Conservation (phyloP, 2,329 filamentous ascomycete species). For the Cladophialophora yegresii region DNA sequence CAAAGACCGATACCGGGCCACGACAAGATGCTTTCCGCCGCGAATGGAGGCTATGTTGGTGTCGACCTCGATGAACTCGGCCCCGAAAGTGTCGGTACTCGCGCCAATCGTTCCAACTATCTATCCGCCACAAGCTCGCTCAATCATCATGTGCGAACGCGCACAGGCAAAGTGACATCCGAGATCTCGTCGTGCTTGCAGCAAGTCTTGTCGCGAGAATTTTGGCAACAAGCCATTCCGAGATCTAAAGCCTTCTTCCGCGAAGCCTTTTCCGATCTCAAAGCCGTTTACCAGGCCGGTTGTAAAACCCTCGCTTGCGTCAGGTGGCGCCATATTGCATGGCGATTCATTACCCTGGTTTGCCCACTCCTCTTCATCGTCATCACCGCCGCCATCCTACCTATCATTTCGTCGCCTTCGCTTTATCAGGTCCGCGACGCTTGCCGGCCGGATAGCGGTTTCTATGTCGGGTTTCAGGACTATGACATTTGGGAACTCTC, state of each 20-base stretch:
- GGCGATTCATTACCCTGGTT: neutral
- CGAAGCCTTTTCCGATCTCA: constrained; percentile 10
- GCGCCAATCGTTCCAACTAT: neutral
- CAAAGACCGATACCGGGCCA: neutral
- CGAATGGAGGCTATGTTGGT: constrained; percentile 8
- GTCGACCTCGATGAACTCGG: constrained; percentile 12
- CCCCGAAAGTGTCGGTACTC: neutral
- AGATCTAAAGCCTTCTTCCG: constrained; percentile 6
- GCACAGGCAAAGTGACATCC: neutral
- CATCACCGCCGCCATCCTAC: neutral
- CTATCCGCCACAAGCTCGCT: constrained; percentile 7
- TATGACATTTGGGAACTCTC: constrained; percentile 26
- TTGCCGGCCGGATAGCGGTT: constrained; percentile 21
- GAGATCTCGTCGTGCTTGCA: neutral
- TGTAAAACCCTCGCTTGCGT: neutral
- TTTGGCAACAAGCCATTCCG: constrained; percentile 4
- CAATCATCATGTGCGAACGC: neutral
- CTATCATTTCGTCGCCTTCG: constrained; percentile 5
- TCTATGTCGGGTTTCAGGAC: constrained; percentile 15
- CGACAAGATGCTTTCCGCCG: neutral
- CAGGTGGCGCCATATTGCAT: neutral
- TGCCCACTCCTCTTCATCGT: constrained; percentile 7
- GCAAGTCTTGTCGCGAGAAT: neutral
- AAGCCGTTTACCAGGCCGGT: neutral
- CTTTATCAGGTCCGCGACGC: constrained; percentile 8